Base-by-base conservation (phyloP, 2,329 filamentous ascomycete genomes). In the Pyrenophora tritici-repentis region DNA sequence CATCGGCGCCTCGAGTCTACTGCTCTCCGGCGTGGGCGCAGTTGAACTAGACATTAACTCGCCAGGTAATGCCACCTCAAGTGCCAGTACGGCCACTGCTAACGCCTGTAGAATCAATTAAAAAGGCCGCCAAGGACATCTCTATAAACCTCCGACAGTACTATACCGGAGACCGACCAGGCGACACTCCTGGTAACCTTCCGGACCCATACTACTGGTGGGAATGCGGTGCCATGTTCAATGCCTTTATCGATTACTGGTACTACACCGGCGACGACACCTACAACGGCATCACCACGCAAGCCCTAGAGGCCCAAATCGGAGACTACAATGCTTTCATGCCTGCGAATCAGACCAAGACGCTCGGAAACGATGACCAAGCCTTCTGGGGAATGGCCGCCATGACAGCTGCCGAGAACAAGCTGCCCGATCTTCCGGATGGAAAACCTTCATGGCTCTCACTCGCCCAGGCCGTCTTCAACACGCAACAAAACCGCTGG, bases 311-410 rank as follows among this genome's bases (percentile, higher is more conserved):
- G 39, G 86, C 83, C 68, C 91, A 96, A 73, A 84, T 87, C 45
- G 90, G 90, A 46, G 80, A 83, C 2, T 80, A 88, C 65, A 77
- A 84, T 50, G 86, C 93, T 67, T 94, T 88, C 70, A 92, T 93
- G 85, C 88, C 90, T 4, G 78, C 81, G 1, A 89, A 89, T 63
- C 86, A 89, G 72, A 88, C 85, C 6, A 73, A 70, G 49, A 71
- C 71, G 12, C 63, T 73, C 26, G 82, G 81, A 53, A 83, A 84
- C 58, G 82, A 84, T 44, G 82, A 84, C 56, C 82, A 85, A 63
- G 77, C 72, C 9, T 84, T 84, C 60, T 85, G 82, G 82, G 82
- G 75, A 3, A 80, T 84, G 65, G 78, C 80, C 17, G 82, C 81
- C 32, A 79, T 85, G 80, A 77, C 80, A 8, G 83, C 82, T 8